Evolutionary conservation across 306 rosid genomes (phyloP).

Genomic region (Inga laurina): DNA sequence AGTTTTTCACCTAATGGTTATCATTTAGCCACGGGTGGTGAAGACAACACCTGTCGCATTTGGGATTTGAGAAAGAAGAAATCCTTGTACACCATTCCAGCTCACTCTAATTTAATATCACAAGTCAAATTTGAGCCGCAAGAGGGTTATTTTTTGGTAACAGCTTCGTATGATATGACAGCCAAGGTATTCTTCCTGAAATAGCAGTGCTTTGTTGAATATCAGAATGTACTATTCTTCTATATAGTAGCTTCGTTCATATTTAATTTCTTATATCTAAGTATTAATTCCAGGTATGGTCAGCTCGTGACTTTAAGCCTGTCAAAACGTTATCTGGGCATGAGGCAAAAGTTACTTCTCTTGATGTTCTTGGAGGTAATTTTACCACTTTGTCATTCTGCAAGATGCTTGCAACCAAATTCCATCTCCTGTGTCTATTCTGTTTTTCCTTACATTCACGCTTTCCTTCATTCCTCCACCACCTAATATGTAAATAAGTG

Average conservation of each 20-base stretch:
- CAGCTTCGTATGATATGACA: conserved; percentile 92
- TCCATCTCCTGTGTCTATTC: background rate
- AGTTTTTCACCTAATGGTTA: conserved; percentile 90
- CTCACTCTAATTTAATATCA: conserved; percentile 88
- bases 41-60: conserved; percentile 87
- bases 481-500: background rate
- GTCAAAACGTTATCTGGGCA: conserved; percentile 90
- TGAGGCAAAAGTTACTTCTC: conserved; percentile 85
- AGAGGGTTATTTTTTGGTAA: conserved; percentile 93
- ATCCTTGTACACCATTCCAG: conserved; percentile 85
- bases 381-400: conserved; percentile 11
- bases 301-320: conserved; percentile 91
- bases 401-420: background rate
- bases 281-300: conserved; percentile 73
- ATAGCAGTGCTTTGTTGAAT: conserved; percentile 21
- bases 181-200: conserved; percentile 66
- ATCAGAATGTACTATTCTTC: conserved; percentile 5
- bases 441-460: background rate
- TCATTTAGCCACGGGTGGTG: conserved; percentile 90
- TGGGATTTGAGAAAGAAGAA: conserved; percentile 95
- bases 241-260: conserved; percentile 21
- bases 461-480: background rate
- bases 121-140: conserved; percentile 94
- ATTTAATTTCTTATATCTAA: conserved; percentile 26
- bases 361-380: conserved; percentile 81